A percentile compares a stretch with the other conserved stretches of the same genome.
phyloP scores from a whole-genome alignment of 495 filamentous ascomycete species.

The Neurospora tetrasperma region DNA sequence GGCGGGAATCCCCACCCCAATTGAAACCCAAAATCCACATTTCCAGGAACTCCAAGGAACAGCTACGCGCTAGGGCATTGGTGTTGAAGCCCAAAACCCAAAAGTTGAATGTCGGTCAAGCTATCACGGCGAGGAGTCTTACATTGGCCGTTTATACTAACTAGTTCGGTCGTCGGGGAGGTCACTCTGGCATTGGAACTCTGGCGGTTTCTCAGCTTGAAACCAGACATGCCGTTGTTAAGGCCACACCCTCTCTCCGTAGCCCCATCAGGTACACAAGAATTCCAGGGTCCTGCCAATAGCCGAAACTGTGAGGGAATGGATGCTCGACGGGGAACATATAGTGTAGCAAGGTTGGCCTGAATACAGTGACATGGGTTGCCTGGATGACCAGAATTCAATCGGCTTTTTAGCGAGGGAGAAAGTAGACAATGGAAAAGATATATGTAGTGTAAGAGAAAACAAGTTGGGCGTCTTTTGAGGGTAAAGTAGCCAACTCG shows the following conservation, averaged over 20 bases:
- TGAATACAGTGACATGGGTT: background rate
- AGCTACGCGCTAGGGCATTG: background rate
- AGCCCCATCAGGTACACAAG: background rate
- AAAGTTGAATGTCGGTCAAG: background rate
- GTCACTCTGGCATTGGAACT: background rate
- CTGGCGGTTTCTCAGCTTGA: background rate
- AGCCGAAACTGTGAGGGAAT: background rate
- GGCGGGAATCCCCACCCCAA: background rate
- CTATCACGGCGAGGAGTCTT: background rate
- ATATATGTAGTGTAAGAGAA: background rate
- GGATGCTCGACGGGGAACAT: background rate
- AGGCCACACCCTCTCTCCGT: background rate
- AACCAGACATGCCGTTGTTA: background rate
- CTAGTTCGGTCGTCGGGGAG: background rate
- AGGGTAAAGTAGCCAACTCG: background rate
- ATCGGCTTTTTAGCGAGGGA: background rate
- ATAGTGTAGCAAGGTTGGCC: background rate
- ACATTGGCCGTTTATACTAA: background rate
- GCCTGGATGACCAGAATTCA: background rate
- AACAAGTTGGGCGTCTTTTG: background rate
- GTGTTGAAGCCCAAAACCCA: background rate
- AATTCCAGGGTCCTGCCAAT: background rate
- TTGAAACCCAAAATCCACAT: background rate
- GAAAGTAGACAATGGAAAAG: background rate
- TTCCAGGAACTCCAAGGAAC: background rate